Evolutionary conservation across 2,329 filamentous ascomycete species (phyloP).

Genomic region (Didymella sp.): DNA sequence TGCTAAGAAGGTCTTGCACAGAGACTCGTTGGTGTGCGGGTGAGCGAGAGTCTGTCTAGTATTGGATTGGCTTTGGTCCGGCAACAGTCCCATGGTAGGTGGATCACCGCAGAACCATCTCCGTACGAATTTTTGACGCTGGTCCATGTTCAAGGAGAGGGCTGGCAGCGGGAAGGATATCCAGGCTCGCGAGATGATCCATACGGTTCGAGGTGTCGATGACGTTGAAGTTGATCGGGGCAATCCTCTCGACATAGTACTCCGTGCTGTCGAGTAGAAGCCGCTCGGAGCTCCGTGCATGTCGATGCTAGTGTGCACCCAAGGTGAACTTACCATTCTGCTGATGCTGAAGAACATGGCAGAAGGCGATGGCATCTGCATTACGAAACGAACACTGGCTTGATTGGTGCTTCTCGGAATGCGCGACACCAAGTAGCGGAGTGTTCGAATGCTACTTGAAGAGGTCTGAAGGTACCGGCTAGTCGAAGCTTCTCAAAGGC

Average conservation of each 20-base stretch:
- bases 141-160: not conserved
- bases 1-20: no score
- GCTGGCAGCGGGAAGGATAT: not conserved
- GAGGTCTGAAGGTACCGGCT: not conserved
- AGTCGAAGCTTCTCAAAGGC: no score
- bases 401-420: not conserved
- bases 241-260: not conserved
- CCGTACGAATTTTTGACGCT: not conserved
- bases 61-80: not conserved
- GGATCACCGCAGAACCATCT: not conserved
- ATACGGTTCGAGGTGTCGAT: not conserved
- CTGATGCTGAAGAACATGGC: not conserved
- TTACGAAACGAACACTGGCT: not conserved
- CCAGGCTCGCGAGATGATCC: not conserved
- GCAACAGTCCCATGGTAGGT: no score
- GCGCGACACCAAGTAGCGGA: not conserved
- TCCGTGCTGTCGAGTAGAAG: not conserved
- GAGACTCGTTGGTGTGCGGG: no score
- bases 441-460: not conserved
- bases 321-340: no score
- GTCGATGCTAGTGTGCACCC: not conserved
- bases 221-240: not conserved
- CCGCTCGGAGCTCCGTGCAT: not conserved
- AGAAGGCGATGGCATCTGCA: not conserved
- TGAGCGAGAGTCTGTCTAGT: no score